These are phyloP conservation scores for Solanum corneliomulleri DNA, from an alignment of 257 asterid genomes.

Conservation along the genomic window DNA sequence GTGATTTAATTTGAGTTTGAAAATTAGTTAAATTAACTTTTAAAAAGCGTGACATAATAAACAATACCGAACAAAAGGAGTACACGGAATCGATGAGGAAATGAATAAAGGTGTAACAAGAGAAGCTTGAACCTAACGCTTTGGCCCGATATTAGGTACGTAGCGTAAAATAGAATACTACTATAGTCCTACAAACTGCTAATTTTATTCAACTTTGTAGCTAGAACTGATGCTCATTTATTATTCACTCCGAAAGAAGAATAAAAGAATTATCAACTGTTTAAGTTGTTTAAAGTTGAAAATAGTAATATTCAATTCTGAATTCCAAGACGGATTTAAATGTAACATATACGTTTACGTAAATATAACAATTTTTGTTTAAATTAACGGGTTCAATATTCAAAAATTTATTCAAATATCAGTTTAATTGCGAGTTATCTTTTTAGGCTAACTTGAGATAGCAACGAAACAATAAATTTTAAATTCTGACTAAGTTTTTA, in stretches of 20 bases:
- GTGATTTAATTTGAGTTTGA: no score
- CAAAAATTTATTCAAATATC: neutral
- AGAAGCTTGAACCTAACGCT: neutral
- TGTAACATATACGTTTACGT: neutral
- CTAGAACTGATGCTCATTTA: neutral
- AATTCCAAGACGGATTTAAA: neutral
- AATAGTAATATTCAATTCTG: neutral
- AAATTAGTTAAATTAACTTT: no score
- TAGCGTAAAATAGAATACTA: neutral
- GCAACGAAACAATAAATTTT: no score
- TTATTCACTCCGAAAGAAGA: neutral
- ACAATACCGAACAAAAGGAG: no score
- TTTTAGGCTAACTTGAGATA: neutral
- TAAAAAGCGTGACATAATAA: accelerated
- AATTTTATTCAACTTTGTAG: neutral
- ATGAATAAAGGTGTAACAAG: neutral
- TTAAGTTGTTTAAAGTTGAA: neutral
- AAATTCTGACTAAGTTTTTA: no score
- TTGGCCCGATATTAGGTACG: neutral
- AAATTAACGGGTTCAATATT: neutral
- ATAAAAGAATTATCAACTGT: neutral
- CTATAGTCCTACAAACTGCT: neutral
- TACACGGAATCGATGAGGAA: neutral
- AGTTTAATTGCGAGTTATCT: neutral
- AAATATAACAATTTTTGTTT: neutral